Conservation (phyloP, 2,329 filamentous ascomycete species). For the Beauveria caledonica region DNA sequence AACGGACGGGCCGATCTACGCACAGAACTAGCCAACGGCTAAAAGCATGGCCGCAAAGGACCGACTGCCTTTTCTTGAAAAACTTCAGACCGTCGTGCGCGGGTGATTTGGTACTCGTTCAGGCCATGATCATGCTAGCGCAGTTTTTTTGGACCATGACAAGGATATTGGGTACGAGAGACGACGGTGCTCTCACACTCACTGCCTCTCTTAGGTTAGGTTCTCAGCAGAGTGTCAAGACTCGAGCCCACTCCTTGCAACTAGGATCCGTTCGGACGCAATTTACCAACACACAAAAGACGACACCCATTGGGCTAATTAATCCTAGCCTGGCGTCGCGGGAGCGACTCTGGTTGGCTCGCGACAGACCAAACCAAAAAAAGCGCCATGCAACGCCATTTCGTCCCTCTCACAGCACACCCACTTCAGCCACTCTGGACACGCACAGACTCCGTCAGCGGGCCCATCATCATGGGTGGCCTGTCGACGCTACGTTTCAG, state of each 20-base stretch:
- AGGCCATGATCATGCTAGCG: not conserved
- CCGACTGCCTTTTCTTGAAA: not conserved
- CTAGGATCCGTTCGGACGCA: not conserved
- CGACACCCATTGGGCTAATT: not conserved
- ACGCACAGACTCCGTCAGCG: constrained; percentile 13
- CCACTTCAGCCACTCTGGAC: not conserved
- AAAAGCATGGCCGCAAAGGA: not conserved
- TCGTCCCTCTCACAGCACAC: constrained; percentile 4
- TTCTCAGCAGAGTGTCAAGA: not conserved
- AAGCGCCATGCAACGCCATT: not conserved
- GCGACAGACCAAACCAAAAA: constrained; percentile 3
- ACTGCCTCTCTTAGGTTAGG: not conserved
- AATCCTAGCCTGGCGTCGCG: not conserved
- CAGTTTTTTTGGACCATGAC: not conserved
- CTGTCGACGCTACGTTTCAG: constrained; percentile 19
- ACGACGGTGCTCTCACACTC: too few relatives aligned
- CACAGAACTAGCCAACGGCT: not conserved
- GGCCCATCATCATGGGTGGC: constrained; percentile 11
- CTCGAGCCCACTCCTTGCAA: not conserved
- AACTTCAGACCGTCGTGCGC: not conserved
- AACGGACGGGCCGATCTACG: not conserved
- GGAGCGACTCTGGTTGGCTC: not conserved
- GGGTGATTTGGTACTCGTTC: not conserved
- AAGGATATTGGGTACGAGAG: not conserved
- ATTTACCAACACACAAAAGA: constrained; percentile 1